Conservation (phyloP, 345 rosid species). For the Boechera divaricarpa region DNA sequence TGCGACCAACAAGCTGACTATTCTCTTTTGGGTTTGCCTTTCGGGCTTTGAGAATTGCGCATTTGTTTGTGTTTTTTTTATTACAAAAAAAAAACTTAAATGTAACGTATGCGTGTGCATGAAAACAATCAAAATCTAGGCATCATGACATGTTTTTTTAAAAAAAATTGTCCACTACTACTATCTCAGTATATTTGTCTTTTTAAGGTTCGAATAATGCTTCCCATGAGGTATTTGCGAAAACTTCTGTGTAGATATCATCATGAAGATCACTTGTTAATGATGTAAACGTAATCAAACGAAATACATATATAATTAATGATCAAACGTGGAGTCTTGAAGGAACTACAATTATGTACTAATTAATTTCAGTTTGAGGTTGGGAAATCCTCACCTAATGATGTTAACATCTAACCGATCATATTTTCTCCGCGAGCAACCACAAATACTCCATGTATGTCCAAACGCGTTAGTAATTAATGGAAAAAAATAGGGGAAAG, state of each 20-base stretch:
- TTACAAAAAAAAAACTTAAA: no score
- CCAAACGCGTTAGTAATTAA: constrained; percentile 6
- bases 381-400: constrained; percentile 31
- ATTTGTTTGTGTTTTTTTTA: constrained; percentile 1
- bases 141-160: neutral
- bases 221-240: neutral
- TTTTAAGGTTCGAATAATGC: neutral
- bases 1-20: constrained; percentile 39
- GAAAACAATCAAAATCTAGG: constrained; percentile 27
- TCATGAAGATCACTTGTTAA: neutral
- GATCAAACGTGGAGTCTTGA: neutral
- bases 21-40: constrained; percentile 22
- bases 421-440: constrained; percentile 10
- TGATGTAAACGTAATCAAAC: neutral
- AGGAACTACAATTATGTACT: neutral
- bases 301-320: neutral
- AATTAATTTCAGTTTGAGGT: constrained; percentile 1
- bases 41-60: neutral
- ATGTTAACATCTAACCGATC: constrained; percentile 24
- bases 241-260: neutral
- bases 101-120: neutral
- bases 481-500: neutral
- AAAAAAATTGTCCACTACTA: neutral
- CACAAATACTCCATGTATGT: constrained; percentile 9
- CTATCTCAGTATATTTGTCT: neutral